Conservation (phyloP, 108 stramenopile species). For the Fistulifera solaris region DNA sequence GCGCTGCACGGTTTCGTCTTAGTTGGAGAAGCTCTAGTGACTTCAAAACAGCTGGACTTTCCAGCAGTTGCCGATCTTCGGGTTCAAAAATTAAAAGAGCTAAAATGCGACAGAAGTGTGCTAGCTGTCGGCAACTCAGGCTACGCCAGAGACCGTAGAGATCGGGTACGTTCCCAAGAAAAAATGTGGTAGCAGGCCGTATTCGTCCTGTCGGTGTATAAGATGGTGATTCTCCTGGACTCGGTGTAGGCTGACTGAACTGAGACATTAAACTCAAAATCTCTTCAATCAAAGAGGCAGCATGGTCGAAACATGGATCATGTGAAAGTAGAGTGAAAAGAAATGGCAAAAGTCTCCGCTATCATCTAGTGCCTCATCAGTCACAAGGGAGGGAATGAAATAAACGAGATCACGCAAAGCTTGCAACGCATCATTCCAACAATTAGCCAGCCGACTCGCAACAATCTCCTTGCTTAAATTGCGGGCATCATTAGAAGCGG, state of each 20-base stretch:
- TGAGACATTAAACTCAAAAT: conserved; percentile 52
- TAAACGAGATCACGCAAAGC: conserved; percentile 48
- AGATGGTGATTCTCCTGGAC: background rate
- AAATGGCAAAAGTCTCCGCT: conserved; percentile 47
- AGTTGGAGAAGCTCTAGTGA: conserved; percentile 73
- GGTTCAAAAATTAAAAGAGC: conserved; percentile 82
- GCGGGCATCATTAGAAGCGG: conserved; percentile 33
- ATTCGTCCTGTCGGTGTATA: conserved; percentile 12
- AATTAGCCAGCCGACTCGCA: conserved; percentile 23
- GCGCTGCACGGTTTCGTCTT: conserved; percentile 56
- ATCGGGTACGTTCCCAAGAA: conserved; percentile 53
- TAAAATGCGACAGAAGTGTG: conserved; percentile 78
- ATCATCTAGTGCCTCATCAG: conserved; percentile 19
- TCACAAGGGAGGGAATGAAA: conserved; percentile 36
- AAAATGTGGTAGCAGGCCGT: conserved; percentile 38
- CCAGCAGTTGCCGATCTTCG: conserved; percentile 79
- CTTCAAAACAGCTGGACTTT: conserved; percentile 56
- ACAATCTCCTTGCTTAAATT: conserved; percentile 33
- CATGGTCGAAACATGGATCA: conserved; percentile 52
- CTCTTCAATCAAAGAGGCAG: conserved; percentile 65
- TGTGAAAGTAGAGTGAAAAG: conserved; percentile 56
- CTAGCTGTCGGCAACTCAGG: conserved; percentile 69
- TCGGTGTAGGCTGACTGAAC: conserved; percentile 9
- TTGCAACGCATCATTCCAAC: conserved; percentile 60
- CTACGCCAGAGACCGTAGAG: conserved; percentile 44